Evolutionary conservation across 306 rosid species (phyloP).

Genomic region (Cucurbita moschata): DNA sequence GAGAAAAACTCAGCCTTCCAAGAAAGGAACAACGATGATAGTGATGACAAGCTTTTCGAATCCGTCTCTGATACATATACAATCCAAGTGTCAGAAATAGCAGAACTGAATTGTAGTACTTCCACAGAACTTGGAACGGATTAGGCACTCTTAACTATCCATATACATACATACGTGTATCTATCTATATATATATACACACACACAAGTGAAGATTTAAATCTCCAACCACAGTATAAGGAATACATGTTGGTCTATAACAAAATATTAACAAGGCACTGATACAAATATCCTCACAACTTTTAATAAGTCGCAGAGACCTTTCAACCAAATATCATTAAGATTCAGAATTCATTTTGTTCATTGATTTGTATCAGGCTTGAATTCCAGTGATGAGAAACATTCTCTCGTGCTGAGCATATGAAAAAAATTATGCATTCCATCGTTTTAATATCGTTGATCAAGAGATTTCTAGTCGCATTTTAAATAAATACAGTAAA

Average conservation of each 20-base stretch:
- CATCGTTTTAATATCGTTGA: not conserved
- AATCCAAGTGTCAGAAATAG: not conserved
- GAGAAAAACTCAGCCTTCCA: not conserved
- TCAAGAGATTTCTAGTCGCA: not conserved
- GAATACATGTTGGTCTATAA: not conserved
- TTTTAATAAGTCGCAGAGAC: not conserved
- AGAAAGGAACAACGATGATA: not conserved
- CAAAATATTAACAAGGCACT: not conserved
- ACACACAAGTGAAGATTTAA: too few relatives aligned
- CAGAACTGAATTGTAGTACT: not conserved
- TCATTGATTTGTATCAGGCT: not conserved
- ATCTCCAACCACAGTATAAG: too few relatives aligned
- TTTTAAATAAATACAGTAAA: not conserved
- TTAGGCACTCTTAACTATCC: not conserved
- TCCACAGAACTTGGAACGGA: not conserved
- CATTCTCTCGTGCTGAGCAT: not conserved
- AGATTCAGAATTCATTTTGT: not conserved
- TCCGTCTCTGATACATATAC: not conserved
- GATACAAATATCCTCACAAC: not conserved
- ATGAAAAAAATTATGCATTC: not conserved
- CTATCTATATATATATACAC: too few relatives aligned
- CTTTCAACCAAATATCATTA: not conserved
- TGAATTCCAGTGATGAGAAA: not conserved
- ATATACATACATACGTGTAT: too few relatives aligned
- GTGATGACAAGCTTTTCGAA: not conserved